Conservation (phyloP, 805 yeast genomes). For the Zygoascus biomembranicola region DNA sequence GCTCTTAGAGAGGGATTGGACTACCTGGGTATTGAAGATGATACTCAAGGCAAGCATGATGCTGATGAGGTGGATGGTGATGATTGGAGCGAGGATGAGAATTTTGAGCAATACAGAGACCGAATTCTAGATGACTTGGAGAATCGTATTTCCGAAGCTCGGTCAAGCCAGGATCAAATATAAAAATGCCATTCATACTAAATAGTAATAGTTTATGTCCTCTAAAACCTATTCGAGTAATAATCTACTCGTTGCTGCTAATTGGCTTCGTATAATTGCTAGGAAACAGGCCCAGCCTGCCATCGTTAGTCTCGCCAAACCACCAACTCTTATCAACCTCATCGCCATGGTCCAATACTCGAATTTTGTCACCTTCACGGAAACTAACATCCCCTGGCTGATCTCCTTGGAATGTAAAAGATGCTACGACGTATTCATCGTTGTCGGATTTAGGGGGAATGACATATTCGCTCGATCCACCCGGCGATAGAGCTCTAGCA, state of each 20-base stretch:
- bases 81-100: constrained; percentile 23
- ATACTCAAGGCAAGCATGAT: constrained; percentile 11
- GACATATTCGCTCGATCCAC: constrained; percentile 1
- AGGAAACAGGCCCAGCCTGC: constrained; percentile 39
- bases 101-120: constrained; percentile 17
- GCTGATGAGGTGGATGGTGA: constrained; percentile 10
- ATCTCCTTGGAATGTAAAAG: constrained; percentile 29
- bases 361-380: constrained; percentile 30
- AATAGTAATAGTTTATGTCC: background rate
- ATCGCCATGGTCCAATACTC: constrained; percentile 29
- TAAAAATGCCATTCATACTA: background rate
- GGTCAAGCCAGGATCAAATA: background rate
- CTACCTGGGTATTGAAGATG: constrained; percentile 23
- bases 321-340: constrained; percentile 40
- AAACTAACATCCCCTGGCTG: constrained; percentile 32
- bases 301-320: constrained; percentile 37
- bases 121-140: constrained; percentile 15
- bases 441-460: constrained; percentile 15
- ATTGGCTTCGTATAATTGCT: constrained; percentile 34
- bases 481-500: constrained; percentile 20
- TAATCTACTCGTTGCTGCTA: background rate
- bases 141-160: background rate
- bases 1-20: constrained; percentile 3
- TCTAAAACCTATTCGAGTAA: background rate
- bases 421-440: constrained; percentile 26